Evolutionary conservation across 2,329 filamentous ascomycete genomes (phyloP).

Genomic region (Teratosphaeria gauchensis): DNA sequence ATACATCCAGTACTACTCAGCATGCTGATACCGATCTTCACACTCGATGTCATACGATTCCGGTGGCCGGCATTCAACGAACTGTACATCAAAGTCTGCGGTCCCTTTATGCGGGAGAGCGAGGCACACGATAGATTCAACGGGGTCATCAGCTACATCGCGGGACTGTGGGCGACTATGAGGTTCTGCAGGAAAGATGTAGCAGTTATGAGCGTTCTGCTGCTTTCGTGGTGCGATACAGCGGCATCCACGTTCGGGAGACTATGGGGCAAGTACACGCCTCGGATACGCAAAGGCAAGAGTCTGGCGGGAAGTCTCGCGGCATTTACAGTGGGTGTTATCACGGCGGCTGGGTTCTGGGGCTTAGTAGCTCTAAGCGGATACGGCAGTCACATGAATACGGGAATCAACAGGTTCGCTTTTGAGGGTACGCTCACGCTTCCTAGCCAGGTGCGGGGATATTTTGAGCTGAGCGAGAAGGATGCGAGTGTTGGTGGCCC

Average conservation of each 20-base stretch:
- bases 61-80: constrained; percentile 72
- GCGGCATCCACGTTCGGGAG: constrained; percentile 91
- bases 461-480: constrained; percentile 51
- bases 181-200: constrained; percentile 89
- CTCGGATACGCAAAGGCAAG: constrained; percentile 75
- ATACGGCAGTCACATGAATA: constrained; percentile 24
- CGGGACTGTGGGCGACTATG: constrained; percentile 80
- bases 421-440: constrained; percentile 70
- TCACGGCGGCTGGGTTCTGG: constrained; percentile 79
- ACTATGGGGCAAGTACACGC: constrained; percentile 81
- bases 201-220: constrained; percentile 75
- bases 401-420: constrained; percentile 56
- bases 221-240: constrained; percentile 96
- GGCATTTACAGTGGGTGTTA: constrained; percentile 72
- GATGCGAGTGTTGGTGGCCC: constrained; percentile 58
- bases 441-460: constrained; percentile 48
- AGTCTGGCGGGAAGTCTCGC: constrained; percentile 81
- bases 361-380: constrained; percentile 62
- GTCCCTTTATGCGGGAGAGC: constrained; percentile 92
- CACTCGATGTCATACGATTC: constrained; percentile 74
- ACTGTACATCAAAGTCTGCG: constrained; percentile 73
- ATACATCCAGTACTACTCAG: constrained; percentile 80
- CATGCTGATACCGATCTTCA: constrained; percentile 72
- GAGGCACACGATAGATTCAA: constrained; percentile 84
- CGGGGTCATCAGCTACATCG: constrained; percentile 91